Evolutionary conservation across 2,329 filamentous ascomycete species (phyloP).

Genomic region (Claviceps sp.): DNA sequence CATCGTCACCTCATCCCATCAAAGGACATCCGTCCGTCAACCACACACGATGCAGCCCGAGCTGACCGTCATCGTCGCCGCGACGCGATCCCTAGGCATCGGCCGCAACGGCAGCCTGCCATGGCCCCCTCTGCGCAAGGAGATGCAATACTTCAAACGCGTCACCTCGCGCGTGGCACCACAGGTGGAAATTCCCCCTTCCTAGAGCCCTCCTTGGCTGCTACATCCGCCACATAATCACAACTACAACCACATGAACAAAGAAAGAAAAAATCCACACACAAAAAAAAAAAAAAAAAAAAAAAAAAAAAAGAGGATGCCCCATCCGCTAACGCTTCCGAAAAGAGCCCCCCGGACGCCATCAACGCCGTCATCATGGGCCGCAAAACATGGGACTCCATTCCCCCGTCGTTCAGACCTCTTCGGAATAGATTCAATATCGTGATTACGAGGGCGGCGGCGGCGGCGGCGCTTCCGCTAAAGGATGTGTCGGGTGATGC

Average conservation of each 20-base stretch:
- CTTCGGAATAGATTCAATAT: conserved; percentile 71
- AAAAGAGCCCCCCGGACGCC: conserved; percentile 19
- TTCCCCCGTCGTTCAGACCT: conserved; percentile 66
- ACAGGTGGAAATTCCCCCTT: conserved; percentile 18
- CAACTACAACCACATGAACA: not conserved
- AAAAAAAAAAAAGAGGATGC: not conserved
- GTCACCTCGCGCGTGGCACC: conserved; percentile 58
- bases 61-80: conserved; percentile 86
- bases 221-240: not conserved
- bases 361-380: conserved; percentile 87
- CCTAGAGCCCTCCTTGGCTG: not conserved
- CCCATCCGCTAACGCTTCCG: too few relatives aligned
- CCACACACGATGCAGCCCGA: conserved; percentile 30
- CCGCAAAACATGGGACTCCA: conserved; percentile 89
- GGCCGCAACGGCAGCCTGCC: conserved; percentile 67
- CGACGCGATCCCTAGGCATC: conserved; percentile 83
- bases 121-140: conserved; percentile 76
- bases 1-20: too few relatives aligned
- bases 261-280: not conserved
- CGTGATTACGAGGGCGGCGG: conserved; percentile 50
- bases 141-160: conserved; percentile 91
- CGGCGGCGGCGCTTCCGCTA: not conserved
- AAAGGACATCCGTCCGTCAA: not conserved
- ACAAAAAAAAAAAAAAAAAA: not conserved
- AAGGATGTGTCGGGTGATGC: too few relatives aligned